A percentile compares a stretch with the other conserved stretches of the same genome.
These are phyloP conservation scores for Pittosporum tobira DNA, from an alignment of 129 eudicot genomes.

Conservation along the genomic window DNA sequence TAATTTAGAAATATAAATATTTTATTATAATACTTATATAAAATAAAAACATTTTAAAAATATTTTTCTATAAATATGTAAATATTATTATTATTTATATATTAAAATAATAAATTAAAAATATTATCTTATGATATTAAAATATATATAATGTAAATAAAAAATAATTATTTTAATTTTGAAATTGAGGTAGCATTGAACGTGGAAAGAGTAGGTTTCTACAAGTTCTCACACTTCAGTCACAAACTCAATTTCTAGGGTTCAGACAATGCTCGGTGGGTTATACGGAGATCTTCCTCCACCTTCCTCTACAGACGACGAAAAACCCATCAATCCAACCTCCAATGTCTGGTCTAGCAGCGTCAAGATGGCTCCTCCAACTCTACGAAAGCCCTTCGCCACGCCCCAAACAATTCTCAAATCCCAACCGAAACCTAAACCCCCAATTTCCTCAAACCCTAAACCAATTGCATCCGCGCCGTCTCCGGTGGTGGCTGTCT, in stretches of 20 bases:
- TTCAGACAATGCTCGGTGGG: constrained; percentile 62
- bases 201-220: too few species aligned
- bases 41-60: too few species aligned
- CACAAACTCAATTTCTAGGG: not conserved
- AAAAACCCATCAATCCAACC: constrained; percentile 30
- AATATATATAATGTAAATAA: too few species aligned
- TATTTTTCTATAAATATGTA: too few species aligned
- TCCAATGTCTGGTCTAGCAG: constrained; percentile 69
- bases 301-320: constrained; percentile 65
- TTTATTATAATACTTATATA: too few species aligned
- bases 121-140: too few species aligned
- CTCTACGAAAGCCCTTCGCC: constrained; percentile 63
- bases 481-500: not conserved
- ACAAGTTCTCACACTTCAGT: too few species aligned
- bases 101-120: too few species aligned
- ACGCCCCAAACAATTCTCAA: constrained; percentile 33
- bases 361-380: constrained; percentile 68
- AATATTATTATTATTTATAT: too few species aligned
- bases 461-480: not conserved
- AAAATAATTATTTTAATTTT: too few species aligned
- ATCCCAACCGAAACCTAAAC: constrained; percentile 12
- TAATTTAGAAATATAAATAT: too few species aligned
- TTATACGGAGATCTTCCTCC: constrained; percentile 96
- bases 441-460: constrained; percentile 6
- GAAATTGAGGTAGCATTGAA: too few species aligned